Conservation (phyloP, 2,329 filamentous ascomycete species). For the Knufia fluminis region DNA sequence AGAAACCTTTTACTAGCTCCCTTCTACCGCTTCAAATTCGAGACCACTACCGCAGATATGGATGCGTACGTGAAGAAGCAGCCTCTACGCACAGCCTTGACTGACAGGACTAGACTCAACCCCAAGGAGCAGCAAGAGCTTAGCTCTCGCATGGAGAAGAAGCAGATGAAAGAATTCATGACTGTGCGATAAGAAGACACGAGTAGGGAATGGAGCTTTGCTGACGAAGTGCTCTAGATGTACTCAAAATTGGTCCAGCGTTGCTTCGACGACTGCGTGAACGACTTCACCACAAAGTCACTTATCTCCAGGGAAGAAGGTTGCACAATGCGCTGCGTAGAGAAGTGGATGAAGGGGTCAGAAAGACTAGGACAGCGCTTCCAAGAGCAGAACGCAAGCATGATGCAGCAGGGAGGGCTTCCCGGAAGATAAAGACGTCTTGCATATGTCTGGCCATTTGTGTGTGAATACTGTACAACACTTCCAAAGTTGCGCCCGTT, state of each 20-base stretch:
- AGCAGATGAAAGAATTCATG: conserved; percentile 99
- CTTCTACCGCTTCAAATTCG: too few relatives aligned
- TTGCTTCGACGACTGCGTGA: conserved; percentile 95
- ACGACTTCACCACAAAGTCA: conserved; percentile 97
- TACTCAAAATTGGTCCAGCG: conserved; percentile 51
- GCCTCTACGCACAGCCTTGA: neutral
- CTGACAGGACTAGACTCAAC: conserved; percentile 50
- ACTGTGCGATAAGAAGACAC: conserved; percentile 51
- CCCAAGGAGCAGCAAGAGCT: conserved; percentile 82
- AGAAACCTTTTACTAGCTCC: too few relatives aligned
- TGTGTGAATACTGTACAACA: conserved; percentile 3
- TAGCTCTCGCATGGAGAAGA: conserved; percentile 88
- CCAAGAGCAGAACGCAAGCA: conserved; percentile 61
- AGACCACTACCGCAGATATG: conserved; percentile 9
- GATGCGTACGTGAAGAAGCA: conserved; percentile 14
- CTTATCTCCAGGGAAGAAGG: conserved; percentile 78
- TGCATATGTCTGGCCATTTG: too few relatives aligned
- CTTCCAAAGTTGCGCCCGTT: neutral
- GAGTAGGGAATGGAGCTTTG: conserved; percentile 15
- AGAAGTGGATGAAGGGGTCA: conserved; percentile 89
- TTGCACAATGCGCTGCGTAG: conserved; percentile 89
- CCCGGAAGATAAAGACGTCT: conserved; percentile 33
- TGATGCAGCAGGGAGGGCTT: conserved; percentile 52
- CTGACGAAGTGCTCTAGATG: conserved; percentile 40
- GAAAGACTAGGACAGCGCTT: conserved; percentile 88